These are phyloP conservation scores for Neurospora sp. DNA, from an alignment of 2,329 filamentous ascomycete genomes.

Conservation along the genomic window DNA sequence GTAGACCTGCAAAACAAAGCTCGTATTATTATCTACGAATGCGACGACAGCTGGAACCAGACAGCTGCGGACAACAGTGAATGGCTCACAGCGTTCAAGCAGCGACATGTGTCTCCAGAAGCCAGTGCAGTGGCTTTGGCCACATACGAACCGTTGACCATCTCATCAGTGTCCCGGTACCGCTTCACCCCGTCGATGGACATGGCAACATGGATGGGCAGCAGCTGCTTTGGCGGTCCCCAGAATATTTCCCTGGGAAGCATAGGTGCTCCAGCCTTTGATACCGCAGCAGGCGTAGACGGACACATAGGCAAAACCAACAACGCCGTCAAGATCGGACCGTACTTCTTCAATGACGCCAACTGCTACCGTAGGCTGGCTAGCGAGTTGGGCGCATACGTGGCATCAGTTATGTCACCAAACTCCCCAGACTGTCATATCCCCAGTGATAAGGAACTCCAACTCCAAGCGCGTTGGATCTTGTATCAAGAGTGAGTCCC, in stretches of 20 bases:
- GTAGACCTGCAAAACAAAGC: constrained; percentile 46
- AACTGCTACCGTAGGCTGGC: constrained; percentile 50
- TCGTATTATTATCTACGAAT: constrained; percentile 51
- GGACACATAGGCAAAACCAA: not conserved
- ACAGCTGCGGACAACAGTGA: constrained; percentile 46
- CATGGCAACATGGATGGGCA: constrained; percentile 7
- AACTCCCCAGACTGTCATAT: constrained; percentile 51
- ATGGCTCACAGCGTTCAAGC: constrained; percentile 44
- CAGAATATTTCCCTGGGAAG: not conserved
- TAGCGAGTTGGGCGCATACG: constrained; percentile 42
- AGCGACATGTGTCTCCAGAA: constrained; percentile 27
- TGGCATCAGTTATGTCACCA: constrained; percentile 41
- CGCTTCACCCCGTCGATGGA: not conserved
- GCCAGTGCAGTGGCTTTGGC: constrained; percentile 15
- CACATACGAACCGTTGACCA: constrained; percentile 8
- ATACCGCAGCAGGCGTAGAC: not conserved
- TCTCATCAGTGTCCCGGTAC: not conserved
- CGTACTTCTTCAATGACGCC: constrained; percentile 46
- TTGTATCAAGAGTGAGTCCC: constrained; percentile 48
- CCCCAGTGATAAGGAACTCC: constrained; percentile 52
- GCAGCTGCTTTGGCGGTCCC: not conserved
- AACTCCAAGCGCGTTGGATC: constrained; percentile 53
- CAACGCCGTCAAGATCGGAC: constrained; percentile 18
- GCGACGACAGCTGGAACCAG: constrained; percentile 54
- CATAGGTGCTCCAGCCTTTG: not conserved